Evolutionary conservation across 805 yeast species (phyloP).

Genomic region (Yarrowia keelungensis): DNA sequence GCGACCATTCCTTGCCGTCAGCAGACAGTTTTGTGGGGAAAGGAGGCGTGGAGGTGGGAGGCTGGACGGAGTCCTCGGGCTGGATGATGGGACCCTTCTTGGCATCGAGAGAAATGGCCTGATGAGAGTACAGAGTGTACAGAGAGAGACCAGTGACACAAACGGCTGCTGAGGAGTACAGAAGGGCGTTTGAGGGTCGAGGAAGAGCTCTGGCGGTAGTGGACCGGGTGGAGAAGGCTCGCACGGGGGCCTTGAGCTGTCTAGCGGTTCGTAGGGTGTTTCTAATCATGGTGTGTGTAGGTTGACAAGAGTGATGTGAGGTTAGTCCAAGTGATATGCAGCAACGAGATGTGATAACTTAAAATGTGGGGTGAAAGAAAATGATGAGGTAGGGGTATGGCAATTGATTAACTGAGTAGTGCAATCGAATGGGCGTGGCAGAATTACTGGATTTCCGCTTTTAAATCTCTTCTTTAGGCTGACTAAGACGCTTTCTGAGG

Average conservation of each 20-base stretch:
- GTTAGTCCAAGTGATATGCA: not conserved
- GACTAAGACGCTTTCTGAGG: not conserved
- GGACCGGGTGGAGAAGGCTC: not conserved
- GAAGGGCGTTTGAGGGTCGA: slow-evolving; percentile 14
- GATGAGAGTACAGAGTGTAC: slow-evolving; percentile 8
- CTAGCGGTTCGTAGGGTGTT: slow-evolving; percentile 7
- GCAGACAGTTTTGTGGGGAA: slow-evolving; percentile 48
- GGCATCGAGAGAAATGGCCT: slow-evolving; percentile 12
- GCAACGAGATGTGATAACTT: slow-evolving; percentile 9
- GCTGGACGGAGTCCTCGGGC: slow-evolving; percentile 43
- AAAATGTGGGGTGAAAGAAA: not conserved
- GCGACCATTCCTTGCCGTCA: slow-evolving; percentile 52
- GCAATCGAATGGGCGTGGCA: no score
- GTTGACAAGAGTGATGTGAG: slow-evolving; percentile 5
- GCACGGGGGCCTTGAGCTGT: not conserved
- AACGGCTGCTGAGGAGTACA: slow-evolving; percentile 10
- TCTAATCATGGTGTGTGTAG: not conserved
- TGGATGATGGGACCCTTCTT: not conserved
- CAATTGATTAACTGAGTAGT: no score
- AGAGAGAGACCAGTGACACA: slow-evolving; percentile 6
- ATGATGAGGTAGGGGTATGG: no score
- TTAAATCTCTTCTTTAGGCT: no score
- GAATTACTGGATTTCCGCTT: no score
- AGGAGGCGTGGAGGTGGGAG: slow-evolving; percentile 50
- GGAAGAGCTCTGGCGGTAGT: slow-evolving; percentile 8